These are phyloP conservation scores for Ophiostoma sp. DNA, from an alignment of 2,329 filamentous ascomycete genomes.

Conservation along the genomic window DNA sequence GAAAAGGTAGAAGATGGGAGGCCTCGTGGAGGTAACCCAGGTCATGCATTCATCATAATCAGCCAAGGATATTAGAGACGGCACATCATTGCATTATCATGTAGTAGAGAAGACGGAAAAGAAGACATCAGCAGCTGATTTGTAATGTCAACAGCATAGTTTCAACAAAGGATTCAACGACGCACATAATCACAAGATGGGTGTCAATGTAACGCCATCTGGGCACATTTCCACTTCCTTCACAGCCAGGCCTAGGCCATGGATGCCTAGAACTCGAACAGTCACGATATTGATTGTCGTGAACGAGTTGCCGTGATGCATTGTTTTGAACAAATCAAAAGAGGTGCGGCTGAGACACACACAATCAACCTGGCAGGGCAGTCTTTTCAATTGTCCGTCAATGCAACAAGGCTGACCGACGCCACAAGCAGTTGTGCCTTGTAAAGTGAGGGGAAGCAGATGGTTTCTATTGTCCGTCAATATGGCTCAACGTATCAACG, in stretches of 20 bases:
- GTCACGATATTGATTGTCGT: neutral
- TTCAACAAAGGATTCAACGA: neutral
- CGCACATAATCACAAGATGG: neutral
- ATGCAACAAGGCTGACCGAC: neutral
- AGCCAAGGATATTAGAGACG: neutral
- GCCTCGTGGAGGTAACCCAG: neutral
- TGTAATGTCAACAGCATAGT: neutral
- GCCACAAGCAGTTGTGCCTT: neutral
- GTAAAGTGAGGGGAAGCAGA: neutral
- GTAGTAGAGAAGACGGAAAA: neutral
- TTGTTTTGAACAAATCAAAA: neutral
- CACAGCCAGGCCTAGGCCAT: neutral
- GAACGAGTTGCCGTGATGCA: neutral
- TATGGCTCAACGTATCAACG: neutral
- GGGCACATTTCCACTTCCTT: neutral
- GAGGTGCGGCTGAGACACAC: neutral
- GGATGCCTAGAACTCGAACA: neutral
- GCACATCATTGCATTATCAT: neutral
- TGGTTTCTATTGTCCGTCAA: neutral
- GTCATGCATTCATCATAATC: neutral
- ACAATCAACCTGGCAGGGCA: neutral
- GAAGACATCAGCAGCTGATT: neutral
- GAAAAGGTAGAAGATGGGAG: neutral
- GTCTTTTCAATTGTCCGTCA: neutral
- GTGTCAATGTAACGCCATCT: neutral